phyloP scores from a whole-genome alignment of 352 stramenopile genomes.

The Pythium angustatum region DNA sequence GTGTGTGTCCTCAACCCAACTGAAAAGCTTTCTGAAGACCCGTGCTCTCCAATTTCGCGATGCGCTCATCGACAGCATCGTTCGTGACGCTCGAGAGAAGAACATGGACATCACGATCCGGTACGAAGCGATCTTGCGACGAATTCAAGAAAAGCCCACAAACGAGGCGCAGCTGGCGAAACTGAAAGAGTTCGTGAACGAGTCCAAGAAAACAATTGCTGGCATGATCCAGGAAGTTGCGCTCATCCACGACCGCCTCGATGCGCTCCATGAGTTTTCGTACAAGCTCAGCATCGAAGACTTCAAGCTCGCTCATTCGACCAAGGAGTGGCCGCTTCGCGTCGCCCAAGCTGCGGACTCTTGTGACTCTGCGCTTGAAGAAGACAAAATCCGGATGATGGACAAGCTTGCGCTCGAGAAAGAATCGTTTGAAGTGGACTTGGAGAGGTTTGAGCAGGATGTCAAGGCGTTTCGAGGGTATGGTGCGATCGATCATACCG shows the following conservation, averaged over 20 bases:
- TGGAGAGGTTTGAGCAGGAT: constrained; percentile 88
- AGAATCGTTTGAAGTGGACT: constrained; percentile 79
- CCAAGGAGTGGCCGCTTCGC: constrained; percentile 86
- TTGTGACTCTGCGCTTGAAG: constrained; percentile 87
- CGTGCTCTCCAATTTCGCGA: constrained; percentile 74
- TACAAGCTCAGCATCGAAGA: constrained; percentile 89
- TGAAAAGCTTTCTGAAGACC: constrained; percentile 74
- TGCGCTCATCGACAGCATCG: constrained; percentile 80
- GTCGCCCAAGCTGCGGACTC: constrained; percentile 80
- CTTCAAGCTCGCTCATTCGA: constrained; percentile 87
- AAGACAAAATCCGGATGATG: constrained; percentile 95
- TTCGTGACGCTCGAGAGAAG: constrained; percentile 70
- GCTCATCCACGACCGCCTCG: constrained; percentile 70
- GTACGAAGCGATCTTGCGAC: constrained; percentile 87
- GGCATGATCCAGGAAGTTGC: constrained; percentile 79
- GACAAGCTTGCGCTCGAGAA: constrained; percentile 92
- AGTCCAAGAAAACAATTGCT: constrained; percentile 76
- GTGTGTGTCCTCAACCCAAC: constrained; percentile 60
- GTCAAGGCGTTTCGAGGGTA: constrained; percentile 88
- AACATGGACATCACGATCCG: constrained; percentile 88
- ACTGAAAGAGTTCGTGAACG: constrained; percentile 88
- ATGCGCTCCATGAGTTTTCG: constrained; percentile 78
- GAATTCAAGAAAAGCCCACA: constrained; percentile 91
- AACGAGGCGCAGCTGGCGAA: constrained; percentile 92
- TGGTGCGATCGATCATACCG: constrained; percentile 85